Conservation (phyloP, 2,329 filamentous ascomycete genomes). For the Penicillium paneum region DNA sequence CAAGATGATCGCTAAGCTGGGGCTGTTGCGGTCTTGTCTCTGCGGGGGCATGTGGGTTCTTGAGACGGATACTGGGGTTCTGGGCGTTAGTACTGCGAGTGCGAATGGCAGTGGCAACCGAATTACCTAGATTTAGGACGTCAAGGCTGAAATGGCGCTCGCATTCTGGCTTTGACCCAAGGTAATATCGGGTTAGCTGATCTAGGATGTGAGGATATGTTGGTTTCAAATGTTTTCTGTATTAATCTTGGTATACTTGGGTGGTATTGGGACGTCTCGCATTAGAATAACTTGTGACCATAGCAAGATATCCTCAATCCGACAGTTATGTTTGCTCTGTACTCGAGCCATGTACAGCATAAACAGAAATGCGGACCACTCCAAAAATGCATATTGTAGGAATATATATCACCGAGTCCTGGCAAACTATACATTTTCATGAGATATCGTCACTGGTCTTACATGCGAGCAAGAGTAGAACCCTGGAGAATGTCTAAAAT, state of each 20-base stretch:
- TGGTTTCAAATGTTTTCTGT: too few relatives aligned
- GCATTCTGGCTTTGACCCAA: not conserved
- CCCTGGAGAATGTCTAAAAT: slow-evolving; percentile 17
- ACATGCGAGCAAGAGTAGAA: slow-evolving; percentile 2
- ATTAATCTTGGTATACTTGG: not conserved
- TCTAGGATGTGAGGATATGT: not conserved
- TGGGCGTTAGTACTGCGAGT: not conserved
- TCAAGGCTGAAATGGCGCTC: not conserved
- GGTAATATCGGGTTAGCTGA: not conserved
- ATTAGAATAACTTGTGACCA: not conserved
- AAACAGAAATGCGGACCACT: not conserved
- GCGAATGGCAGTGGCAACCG: not conserved
- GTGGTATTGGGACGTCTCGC: not conserved
- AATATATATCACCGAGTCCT: not conserved
- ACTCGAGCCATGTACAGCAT: not conserved
- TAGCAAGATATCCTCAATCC: not conserved
- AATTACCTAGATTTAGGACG: not conserved
- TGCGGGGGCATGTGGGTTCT: slow-evolving; percentile 43
- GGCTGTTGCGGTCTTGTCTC: slow-evolving; percentile 38
- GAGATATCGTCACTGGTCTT: not conserved
- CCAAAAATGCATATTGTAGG: not conserved
- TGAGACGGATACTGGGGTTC: slow-evolving; percentile 23
- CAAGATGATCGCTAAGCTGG: slow-evolving; percentile 38
- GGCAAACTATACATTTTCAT: not conserved
- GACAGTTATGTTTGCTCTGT: not conserved